Base-by-base conservation (phyloP, 768 basidiomycete genomes). In the Leccinum subgranulosum region DNA sequence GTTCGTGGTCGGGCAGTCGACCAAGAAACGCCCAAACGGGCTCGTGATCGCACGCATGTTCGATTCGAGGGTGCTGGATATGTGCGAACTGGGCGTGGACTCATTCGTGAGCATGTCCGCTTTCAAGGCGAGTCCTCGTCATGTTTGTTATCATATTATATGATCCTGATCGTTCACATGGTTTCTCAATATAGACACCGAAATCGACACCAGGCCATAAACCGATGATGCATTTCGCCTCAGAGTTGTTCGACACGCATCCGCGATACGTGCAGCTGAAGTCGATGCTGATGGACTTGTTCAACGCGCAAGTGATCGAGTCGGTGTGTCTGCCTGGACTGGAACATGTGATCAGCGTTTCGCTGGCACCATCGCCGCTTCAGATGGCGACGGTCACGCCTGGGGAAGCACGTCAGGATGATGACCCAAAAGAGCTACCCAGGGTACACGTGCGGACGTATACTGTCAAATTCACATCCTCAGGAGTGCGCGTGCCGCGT, bases 171-270 rank as follows among this genome's bases (percentile, higher is more conserved):
- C 46, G 14, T 43, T 28, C 49, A 14, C 17, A 49, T 49, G 39
- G 12, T 23, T 14, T 29, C 28, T n/a, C 12, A 21, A n/a, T 21
- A 36, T 6, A 43, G 97, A 88, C 90, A 43, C 79, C 85, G 23
- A 98, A 96, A 83, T 86, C 89, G 14, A 88, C 93, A 4, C 85
- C 89, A 23, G 96, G 94, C 10, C 85, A 93, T 65, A 88, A 91
- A 65, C 96, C 97, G 48, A 74, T 98, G 62, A 86, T 99, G 81
- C 93, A 96, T 69, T 99, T 99, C 69, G 92, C 94, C 14, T 95
- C 94, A 1, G 92, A 93, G 60, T 81, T 98, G 10, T 99, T 98
- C 73, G 94, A 96, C 65, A 86, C 92, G 1, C 94, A 98, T 71
- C 94, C 96, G 1, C 87, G 93, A 11, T 95, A 90, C 72, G 77